Conservation (phyloP, 306 rosid species). For the Prunus davidiana region DNA sequence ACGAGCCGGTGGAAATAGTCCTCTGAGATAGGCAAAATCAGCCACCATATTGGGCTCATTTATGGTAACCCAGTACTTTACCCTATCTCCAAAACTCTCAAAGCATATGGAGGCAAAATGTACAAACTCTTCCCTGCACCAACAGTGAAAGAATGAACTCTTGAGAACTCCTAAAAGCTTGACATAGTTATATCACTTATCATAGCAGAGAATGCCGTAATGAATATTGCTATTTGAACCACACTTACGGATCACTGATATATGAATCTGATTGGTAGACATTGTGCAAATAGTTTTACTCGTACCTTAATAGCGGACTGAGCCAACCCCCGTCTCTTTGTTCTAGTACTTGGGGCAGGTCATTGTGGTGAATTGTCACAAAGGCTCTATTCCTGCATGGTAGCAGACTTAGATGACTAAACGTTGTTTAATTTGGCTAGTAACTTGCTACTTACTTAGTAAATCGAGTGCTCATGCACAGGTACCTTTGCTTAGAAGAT, state of each 20-base stretch:
- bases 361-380: slow-evolving; percentile 46
- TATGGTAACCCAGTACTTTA: slow-evolving; percentile 53
- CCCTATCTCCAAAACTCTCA: slow-evolving; percentile 52
- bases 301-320: slow-evolving; percentile 39
- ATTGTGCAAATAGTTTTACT: background rate
- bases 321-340: slow-evolving; percentile 43
- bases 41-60: slow-evolving; percentile 45
- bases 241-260: no score
- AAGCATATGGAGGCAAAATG: slow-evolving; percentile 46
- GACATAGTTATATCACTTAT: no score
- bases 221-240: no score
- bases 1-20: slow-evolving; percentile 36
- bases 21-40: slow-evolving; percentile 12
- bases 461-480: no score
- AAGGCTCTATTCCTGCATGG: slow-evolving; percentile 46
- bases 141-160: background rate
- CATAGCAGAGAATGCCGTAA: no score
- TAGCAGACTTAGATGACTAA: background rate
- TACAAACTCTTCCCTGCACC: slow-evolving; percentile 44
- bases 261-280: background rate
- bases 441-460: no score
- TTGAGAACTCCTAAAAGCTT: no score
- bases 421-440: no score
- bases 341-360: slow-evolving; percentile 45
- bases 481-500: slow-evolving; percentile 50